Evolutionary conservation across 306 rosid genomes (phyloP), one percentile per base, ranked within the genome.

Genomic region (Cucurbita maxima): DNA sequence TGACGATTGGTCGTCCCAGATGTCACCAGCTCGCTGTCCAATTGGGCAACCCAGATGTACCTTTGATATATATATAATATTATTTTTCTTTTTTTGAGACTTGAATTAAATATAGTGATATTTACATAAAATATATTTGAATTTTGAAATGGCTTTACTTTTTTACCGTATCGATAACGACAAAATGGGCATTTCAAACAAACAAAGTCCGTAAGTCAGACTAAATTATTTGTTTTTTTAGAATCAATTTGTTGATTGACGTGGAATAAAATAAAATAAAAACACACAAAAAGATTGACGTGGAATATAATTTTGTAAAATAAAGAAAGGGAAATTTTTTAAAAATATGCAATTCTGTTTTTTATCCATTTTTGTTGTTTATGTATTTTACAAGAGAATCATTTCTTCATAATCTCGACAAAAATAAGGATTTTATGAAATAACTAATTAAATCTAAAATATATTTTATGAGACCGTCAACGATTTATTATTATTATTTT

Each of bases 1-100:
- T 62, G 70, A 62, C 70, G 50, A 62, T 64, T 64, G 71, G 71
- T 64, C 71, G 71, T 40, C 51, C 4, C 15, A 41, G 71, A 63
- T 18, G 71, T 63, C 41, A 5, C 52, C 40, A 64, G 71, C 34
- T 10, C 12, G 43, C 20, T 16, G 22, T 61, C 68, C 68, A 61
- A 60, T 61, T 36, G 66, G 5, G 10, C 43, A 59, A 13, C 19
- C 41, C 43, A 13, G 19, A n/a, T 53, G 58, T 53, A 53, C 58
- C 20, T 6, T 16, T 0, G 15, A 51, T 11, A 50, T 50, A 15
- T 20, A 57, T 20, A 57, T 57, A 18, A 55, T 56, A 19, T 19
- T 56, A 20, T 22, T 34, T 15, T 36, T 62, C 8, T 9, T 4
- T n/a, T 40, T 40, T n/a, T 18, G 16, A 18, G 37, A 60, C 15